Conservation (phyloP, 192 early-diverging fungal genomes). For the Piromyces finnis region DNA sequence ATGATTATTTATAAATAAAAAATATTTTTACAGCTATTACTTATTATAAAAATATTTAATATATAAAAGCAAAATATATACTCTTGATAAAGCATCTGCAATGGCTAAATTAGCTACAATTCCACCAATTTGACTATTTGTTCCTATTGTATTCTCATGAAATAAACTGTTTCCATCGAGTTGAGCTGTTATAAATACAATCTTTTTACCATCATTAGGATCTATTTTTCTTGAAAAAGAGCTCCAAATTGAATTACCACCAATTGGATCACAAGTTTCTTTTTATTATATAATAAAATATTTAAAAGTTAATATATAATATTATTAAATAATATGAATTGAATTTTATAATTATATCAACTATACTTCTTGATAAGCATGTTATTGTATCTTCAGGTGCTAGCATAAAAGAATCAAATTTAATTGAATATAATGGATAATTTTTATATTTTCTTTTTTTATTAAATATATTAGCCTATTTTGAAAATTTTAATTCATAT, state of each 20-base stretch:
- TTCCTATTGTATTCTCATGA: conserved; percentile 36
- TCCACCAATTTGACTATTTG: conserved; percentile 31
- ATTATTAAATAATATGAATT: too few relatives aligned
- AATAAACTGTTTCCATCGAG: conserved; percentile 49
- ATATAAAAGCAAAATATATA: too few relatives aligned
- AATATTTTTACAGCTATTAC: too few relatives aligned
- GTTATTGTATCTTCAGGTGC: conserved; percentile 41
- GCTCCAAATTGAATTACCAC: conserved; percentile 46
- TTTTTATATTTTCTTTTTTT: conserved; percentile 14
- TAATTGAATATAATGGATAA: conserved; percentile 48
- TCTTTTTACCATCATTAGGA: conserved; percentile 34
- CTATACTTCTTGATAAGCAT: conserved; percentile 49
- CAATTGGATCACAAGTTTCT: conserved; percentile 49
- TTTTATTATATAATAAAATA: too few relatives aligned
- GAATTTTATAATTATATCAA: too few relatives aligned
- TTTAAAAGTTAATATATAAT: too few relatives aligned
- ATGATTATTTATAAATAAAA: too few relatives aligned
- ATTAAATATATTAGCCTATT: conserved; percentile 26
- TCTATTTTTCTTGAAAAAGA: conserved; percentile 34
- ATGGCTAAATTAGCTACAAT: conserved; percentile 42
- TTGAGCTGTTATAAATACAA: conserved; percentile 42
- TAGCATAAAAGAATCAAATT: conserved; percentile 56
- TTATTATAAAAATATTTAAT: too few relatives aligned
- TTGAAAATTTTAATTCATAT: too few relatives aligned
- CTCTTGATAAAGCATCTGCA: conserved; percentile 49